phyloP scores from a whole-genome alignment of 1,284 basidiomycete species.

The Stygiomarasmius scandens region DNA sequence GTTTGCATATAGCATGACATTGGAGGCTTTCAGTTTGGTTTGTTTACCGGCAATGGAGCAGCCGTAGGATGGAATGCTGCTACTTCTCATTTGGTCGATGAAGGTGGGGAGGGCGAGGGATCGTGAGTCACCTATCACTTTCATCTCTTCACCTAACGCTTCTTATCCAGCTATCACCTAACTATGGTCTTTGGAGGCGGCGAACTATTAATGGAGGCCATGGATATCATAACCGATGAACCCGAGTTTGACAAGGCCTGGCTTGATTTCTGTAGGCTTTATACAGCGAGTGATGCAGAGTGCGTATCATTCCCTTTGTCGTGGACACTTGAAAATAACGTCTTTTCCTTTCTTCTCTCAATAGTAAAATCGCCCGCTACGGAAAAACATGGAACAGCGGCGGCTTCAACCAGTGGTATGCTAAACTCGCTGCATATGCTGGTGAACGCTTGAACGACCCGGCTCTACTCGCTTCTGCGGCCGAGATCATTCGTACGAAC shows the following conservation, averaged over 20 bases:
- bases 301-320: constrained; percentile 23
- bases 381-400: constrained; percentile 39
- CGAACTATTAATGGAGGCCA: constrained; percentile 46
- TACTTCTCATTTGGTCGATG: constrained; percentile 41
- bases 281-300: constrained; percentile 41
- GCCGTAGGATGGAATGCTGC: constrained; percentile 47
- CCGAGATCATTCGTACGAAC: constrained; percentile 36
- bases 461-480: constrained; percentile 39
- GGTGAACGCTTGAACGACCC: constrained; percentile 38
- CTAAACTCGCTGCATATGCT: constrained; percentile 46
- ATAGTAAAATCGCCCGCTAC: constrained; percentile 40
- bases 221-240: constrained; percentile 42
- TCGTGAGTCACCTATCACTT: constrained; percentile 30
- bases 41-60: constrained; percentile 40
- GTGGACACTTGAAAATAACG: too few relatives aligned
- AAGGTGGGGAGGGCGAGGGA: constrained; percentile 37
- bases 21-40: constrained; percentile 38
- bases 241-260: constrained; percentile 44
- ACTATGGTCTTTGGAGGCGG: constrained; percentile 47
- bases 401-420: constrained; percentile 42
- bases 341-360: too few relatives aligned
- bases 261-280: constrained; percentile 44
- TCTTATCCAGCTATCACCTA: constrained; percentile 34
- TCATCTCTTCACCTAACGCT: neutral
- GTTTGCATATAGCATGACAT: constrained; percentile 34